Evolutionary conservation across 176 grass and related monocot species (phyloP).

Genomic region (Oryza meridionalis): DNA sequence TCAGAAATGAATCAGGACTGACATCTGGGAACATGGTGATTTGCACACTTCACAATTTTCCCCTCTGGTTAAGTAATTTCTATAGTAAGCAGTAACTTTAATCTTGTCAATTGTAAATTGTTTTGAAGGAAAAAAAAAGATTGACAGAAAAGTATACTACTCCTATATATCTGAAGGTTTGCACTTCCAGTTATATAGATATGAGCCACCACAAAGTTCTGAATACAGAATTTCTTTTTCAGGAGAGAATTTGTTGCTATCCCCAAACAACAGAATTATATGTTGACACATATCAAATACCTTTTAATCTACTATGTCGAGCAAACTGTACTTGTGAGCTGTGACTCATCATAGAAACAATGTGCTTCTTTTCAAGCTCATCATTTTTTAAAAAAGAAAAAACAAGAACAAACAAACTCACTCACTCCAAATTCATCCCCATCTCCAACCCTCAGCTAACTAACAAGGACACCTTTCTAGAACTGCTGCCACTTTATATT

Average conservation of each 20-base stretch:
- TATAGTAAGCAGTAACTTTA: not conserved
- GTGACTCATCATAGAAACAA: slow-evolving; percentile 22
- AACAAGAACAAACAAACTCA: not conserved
- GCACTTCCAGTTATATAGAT: slow-evolving; percentile 7
- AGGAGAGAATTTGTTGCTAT: not conserved
- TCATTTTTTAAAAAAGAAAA: not conserved
- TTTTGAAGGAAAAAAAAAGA: not conserved
- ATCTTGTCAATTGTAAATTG: not conserved
- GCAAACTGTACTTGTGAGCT: not conserved
- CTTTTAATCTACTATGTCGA: not conserved
- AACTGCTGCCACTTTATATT: slow-evolving; percentile 27
- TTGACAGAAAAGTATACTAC: not conserved
- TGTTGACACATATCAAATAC: not conserved
- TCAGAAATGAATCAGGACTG: slow-evolving; percentile 49
- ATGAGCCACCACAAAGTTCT: not conserved
- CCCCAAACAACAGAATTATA: not conserved
- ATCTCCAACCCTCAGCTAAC: slow-evolving; percentile 14
- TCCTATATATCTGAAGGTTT: not conserved
- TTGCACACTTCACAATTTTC: not conserved
- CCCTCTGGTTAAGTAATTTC: not conserved
- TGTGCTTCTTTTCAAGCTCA: slow-evolving; percentile 23
- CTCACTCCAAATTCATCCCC: slow-evolving; percentile 25
- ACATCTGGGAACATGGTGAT: slow-evolving; percentile 31
- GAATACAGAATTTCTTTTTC: not conserved
- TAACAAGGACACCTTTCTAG: slow-evolving; percentile 19